Conservation (phyloP, 2,329 filamentous ascomycete species). For the Reticulascus tulasneorum region DNA sequence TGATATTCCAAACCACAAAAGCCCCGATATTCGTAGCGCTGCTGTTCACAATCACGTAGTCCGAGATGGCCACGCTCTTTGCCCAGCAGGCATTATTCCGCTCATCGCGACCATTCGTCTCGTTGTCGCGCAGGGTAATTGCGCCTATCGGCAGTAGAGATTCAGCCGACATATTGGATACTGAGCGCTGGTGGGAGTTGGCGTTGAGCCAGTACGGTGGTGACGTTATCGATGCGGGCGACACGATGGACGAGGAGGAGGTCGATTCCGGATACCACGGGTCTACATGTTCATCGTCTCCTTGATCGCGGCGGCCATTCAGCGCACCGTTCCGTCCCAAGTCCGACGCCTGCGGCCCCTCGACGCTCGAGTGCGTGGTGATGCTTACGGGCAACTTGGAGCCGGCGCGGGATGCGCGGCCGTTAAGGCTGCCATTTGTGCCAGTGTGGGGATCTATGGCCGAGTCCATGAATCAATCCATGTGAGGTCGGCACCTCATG, state of each 20-base stretch:
- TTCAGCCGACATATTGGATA: constrained; percentile 40
- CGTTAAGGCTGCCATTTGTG: constrained; percentile 8
- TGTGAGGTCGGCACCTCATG: constrained; percentile 11
- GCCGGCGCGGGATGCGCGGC: constrained; percentile 7
- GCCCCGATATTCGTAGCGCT: constrained; percentile 65
- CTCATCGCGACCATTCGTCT: constrained; percentile 45
- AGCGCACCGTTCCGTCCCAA: background rate
- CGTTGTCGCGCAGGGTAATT: constrained; percentile 61
- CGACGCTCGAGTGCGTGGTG: constrained; percentile 5
- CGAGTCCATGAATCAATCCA: constrained; percentile 16
- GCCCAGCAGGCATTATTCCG: constrained; percentile 61
- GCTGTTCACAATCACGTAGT: constrained; percentile 54
- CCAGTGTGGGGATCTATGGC: constrained; percentile 11
- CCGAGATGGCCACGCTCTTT: constrained; percentile 56
- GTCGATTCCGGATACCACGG: no score
- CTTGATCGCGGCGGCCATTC: background rate
- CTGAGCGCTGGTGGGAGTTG: constrained; percentile 29
- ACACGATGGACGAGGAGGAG: constrained; percentile 7
- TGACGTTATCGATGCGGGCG: constrained; percentile 24
- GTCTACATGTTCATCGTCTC: no score
- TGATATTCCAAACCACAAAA: constrained; percentile 93
- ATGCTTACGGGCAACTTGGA: constrained; percentile 3
- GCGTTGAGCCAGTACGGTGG: constrained; percentile 42
- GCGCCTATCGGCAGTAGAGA: constrained; percentile 48
- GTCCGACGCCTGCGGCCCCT: constrained; percentile 2